Conservation (phyloP, 2,329 filamentous ascomycete species). For the Pyrenochaeta sp. region DNA sequence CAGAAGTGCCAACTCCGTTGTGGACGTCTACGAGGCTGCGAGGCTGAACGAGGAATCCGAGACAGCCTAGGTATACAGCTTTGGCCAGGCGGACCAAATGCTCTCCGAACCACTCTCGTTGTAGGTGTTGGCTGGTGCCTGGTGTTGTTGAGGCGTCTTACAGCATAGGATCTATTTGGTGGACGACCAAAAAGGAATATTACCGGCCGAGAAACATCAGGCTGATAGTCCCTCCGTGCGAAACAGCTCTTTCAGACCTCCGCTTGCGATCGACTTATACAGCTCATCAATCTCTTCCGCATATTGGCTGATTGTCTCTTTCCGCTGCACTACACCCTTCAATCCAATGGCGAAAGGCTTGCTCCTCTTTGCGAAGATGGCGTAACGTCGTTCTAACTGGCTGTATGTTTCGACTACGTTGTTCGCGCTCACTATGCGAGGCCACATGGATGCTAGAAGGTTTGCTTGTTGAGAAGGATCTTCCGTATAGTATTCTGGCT, state of each 20-base stretch:
- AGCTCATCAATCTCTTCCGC: slow-evolving; percentile 57
- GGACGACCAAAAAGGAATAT: background rate
- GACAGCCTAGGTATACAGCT: too few relatives aligned
- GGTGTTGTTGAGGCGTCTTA: too few relatives aligned
- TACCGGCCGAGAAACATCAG: background rate
- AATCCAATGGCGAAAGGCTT: slow-evolving; percentile 57
- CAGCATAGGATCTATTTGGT: too few relatives aligned
- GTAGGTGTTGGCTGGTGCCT: too few relatives aligned
- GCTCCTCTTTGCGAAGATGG: slow-evolving; percentile 52
- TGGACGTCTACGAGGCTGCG: too few relatives aligned
- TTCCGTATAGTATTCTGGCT: slow-evolving; percentile 24
- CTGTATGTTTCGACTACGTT: slow-evolving; percentile 49
- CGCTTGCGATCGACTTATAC: slow-evolving; percentile 39
- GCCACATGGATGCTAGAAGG: slow-evolving; percentile 54
- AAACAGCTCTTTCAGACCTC: slow-evolving; percentile 14
- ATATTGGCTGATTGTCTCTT: slow-evolving; percentile 52
- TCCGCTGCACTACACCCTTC: slow-evolving; percentile 57
- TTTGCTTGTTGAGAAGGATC: slow-evolving; percentile 24
- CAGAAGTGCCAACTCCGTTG: too few relatives aligned
- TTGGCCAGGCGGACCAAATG: too few relatives aligned
- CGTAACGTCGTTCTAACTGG: slow-evolving; percentile 53
- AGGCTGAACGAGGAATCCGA: too few relatives aligned
- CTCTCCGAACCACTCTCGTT: too few relatives aligned
- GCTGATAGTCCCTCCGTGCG: slow-evolving; percentile 11
- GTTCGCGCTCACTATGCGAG: slow-evolving; percentile 55